phyloP scores from a whole-genome alignment of 345 rosid species.

The Brassica cretica region DNA sequence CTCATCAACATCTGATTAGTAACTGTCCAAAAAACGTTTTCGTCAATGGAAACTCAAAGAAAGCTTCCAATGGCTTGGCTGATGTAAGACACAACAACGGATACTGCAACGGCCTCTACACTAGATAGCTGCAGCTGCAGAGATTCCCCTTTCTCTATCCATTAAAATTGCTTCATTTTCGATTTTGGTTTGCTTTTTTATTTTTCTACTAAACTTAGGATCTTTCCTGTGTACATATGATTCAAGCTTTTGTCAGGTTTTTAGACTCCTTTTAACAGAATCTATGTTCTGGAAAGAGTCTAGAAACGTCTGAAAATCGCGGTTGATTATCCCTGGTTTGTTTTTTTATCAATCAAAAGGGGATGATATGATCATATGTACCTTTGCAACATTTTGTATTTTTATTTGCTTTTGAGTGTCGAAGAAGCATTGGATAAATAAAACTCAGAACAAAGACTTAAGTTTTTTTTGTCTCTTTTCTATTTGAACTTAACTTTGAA shows the following conservation, averaged over 20 bases:
- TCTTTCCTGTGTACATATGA: conserved; percentile 27
- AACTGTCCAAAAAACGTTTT: conserved; percentile 42
- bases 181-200: conserved; percentile 14
- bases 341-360: conserved; percentile 24
- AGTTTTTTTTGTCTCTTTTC: not conserved
- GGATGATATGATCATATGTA: conserved; percentile 30
- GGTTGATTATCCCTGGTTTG: conserved; percentile 26
- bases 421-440: conserved; percentile 14
- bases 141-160: not conserved
- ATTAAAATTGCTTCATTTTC: conserved; percentile 14
- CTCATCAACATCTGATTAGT: conserved; percentile 37
- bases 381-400: conserved; percentile 21
- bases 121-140: conserved; percentile 41
- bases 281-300: conserved; percentile 18
- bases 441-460: conserved; percentile 2
- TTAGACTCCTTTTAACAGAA: conserved; percentile 14
- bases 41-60: conserved; percentile 51
- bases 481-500: not conserved
- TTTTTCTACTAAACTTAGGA: conserved; percentile 6
- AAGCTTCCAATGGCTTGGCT: conserved; percentile 46
- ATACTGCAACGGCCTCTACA: conserved; percentile 59
- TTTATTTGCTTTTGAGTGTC: conserved; percentile 13
- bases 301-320: conserved; percentile 21
- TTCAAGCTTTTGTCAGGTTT: conserved; percentile 27
- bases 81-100: conserved; percentile 54